These are phyloP conservation scores for Coprinopsis sp. DNA, from an alignment of 768 basidiomycete species.

Conservation along the genomic window DNA sequence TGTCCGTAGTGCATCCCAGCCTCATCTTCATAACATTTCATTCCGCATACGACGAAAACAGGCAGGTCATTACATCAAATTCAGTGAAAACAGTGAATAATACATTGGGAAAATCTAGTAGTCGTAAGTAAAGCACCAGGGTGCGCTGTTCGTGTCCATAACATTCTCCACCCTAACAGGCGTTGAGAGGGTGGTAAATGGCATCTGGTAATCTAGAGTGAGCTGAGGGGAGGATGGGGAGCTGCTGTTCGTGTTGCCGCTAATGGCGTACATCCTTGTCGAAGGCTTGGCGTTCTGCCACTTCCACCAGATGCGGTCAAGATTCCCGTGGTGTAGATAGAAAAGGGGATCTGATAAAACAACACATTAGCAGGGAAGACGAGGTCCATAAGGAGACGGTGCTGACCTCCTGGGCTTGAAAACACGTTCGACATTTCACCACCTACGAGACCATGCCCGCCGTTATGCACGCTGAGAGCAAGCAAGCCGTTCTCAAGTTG, in stretches of 20 bases:
- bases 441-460: not conserved
- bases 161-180: not conserved
- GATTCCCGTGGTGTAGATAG: conserved; percentile 6
- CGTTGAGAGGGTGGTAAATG: not conserved
- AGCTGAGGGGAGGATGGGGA: not conserved
- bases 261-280: not conserved
- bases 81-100: too few relatives aligned
- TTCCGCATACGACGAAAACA: too few relatives aligned
- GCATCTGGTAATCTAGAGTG: not conserved
- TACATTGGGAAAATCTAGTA: not conserved
- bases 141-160: conserved; percentile 1
- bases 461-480: not conserved
- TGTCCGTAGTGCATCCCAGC: too few relatives aligned
- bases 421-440: conserved; percentile 4
- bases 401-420: not conserved
- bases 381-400: not conserved
- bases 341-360: conserved; percentile 1
- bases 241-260: not conserved
- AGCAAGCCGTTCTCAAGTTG: not conserved
- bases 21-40: too few relatives aligned
- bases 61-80: too few relatives aligned
- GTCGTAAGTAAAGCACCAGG: conserved; percentile 2
- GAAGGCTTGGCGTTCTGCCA: conserved; percentile 3
- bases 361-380: not conserved
- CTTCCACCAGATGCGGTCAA: conserved; percentile 9